Evolutionary conservation across 2,329 filamentous ascomycete species (phyloP).

Genomic region (Dichotomopilus funicola): DNA sequence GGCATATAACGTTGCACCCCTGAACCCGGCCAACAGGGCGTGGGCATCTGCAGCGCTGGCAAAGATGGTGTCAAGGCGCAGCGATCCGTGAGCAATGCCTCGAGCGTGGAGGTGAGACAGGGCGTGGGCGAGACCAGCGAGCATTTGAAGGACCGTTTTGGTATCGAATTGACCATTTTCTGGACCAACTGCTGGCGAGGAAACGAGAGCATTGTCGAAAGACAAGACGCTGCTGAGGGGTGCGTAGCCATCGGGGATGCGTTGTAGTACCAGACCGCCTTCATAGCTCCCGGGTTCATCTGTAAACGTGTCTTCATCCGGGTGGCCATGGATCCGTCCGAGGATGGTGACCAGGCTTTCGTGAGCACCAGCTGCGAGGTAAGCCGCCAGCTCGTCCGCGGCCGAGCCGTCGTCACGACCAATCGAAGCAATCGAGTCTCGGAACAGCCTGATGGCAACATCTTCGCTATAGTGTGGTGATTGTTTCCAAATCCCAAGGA

Average conservation of each 20-base stretch:
- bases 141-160: conserved; percentile 30
- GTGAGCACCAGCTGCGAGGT: conserved; percentile 40
- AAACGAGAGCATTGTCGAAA: not conserved
- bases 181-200: not conserved
- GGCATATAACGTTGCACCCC: conserved; percentile 40
- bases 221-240: conserved; percentile 26
- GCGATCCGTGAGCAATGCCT: conserved; percentile 40
- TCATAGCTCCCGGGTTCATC: conserved; percentile 16
- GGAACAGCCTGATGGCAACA: conserved; percentile 45
- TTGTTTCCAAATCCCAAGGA: conserved; percentile 33
- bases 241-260: conserved; percentile 38
- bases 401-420: conserved; percentile 36
- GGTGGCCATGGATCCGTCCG: conserved; percentile 37
- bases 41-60: conserved; percentile 33
- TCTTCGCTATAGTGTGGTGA: conserved; percentile 26
- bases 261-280: conserved; percentile 41
- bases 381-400: conserved; percentile 43
- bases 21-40: conserved; percentile 42
- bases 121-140: conserved; percentile 37
- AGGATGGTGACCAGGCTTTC: conserved; percentile 40
- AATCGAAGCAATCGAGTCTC: conserved; percentile 38
- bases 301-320: conserved; percentile 26
- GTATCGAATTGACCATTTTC: not conserved
- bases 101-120: conserved; percentile 38
- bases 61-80: conserved; percentile 44